Evolutionary conservation across 345 rosid species (phyloP), one percentile per base, ranked within the genome.

Genomic region (Salix caprea): DNA sequence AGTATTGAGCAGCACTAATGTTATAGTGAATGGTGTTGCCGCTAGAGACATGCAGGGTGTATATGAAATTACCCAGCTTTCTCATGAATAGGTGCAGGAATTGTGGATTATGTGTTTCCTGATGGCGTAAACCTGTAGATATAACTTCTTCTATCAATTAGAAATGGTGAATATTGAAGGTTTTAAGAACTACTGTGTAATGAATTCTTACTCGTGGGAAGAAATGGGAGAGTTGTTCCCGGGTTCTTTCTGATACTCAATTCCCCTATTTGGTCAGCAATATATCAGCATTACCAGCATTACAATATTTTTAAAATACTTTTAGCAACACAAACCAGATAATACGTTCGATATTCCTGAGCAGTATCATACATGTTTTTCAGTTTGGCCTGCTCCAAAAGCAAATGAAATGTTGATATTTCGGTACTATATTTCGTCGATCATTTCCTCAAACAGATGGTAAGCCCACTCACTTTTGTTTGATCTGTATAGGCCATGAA

Each of bases 121-220:
- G 67, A 58, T 64, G 82, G 36, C 73, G 5, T 80, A 76, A 79
- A 78, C 69, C 74, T 84, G 83, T 84, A 77, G 79, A 80, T 83
- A 82, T 76, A 74, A 72, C 73, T 72, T 82, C 78, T 74, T 73
- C 75, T 30, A 79, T 19, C 64, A 39, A 62, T 24, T 70, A 70
- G 72, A 75, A 65, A 71, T 28, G 73, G 76, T 54, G 61, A 66
- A 70, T 77, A 60, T 76, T 48, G 16, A 72, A 70, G 78, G 73
- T 72, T 81, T 76, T 42, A 68, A 78, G 54, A 70, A 73, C n/a
- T 54, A 6, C 23, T 73, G 30, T 61, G 69, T 56, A 78, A 71
- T 77, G 72, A 64, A 40, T 72, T 66, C 28, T 76, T 52, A 9
- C 23, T 54, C 4, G 13, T 46, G 64, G 34, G 61, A 30, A 54